phyloP scores from a whole-genome alignment of 106 monocot genomes.

The Dioscorea alata region DNA sequence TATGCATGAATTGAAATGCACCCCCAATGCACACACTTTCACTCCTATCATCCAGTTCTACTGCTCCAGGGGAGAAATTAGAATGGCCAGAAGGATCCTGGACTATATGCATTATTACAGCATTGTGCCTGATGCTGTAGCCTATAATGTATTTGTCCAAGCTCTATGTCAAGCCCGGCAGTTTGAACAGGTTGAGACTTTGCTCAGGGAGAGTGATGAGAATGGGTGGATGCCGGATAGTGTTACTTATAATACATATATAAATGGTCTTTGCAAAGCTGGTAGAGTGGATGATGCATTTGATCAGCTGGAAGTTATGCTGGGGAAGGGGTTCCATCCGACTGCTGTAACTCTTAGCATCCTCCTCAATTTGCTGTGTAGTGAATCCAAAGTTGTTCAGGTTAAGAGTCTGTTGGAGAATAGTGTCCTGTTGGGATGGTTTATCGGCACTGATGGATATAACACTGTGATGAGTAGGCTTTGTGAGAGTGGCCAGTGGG shows the following conservation, averaged over 20 bases:
- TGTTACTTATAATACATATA: conserved; percentile 16
- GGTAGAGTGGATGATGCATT: conserved; percentile 7
- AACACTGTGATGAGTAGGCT: conserved; percentile 19
- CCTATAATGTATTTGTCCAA: conserved; percentile 8
- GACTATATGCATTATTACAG: conserved; percentile 1
- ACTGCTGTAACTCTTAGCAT: conserved; percentile 13
- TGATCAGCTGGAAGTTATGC: conserved; percentile 5
- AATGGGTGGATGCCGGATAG: conserved; percentile 11
- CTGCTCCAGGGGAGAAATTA: not conserved
- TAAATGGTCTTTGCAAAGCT: conserved; percentile 13
- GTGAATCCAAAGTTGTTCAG: not conserved
- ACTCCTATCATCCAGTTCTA: conserved; percentile 6
- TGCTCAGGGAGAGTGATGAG: not conserved
- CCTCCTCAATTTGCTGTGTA: conserved; percentile 14
- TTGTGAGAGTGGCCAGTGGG: not conserved
- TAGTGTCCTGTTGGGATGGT: conserved; percentile 2
- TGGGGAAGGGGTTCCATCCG: not conserved
- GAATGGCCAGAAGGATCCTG: not conserved
- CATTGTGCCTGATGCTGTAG: conserved; percentile 1
- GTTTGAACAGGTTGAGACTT: conserved; percentile 4
- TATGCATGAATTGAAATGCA: not conserved
- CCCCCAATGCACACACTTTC: not conserved
- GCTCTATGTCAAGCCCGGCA: conserved; percentile 3
- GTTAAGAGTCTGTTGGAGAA: not conserved
- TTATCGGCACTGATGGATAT: conserved; percentile 1